Evolutionary conservation across 2,329 filamentous ascomycete species (phyloP).

Genomic region (Penicillium sp.): DNA sequence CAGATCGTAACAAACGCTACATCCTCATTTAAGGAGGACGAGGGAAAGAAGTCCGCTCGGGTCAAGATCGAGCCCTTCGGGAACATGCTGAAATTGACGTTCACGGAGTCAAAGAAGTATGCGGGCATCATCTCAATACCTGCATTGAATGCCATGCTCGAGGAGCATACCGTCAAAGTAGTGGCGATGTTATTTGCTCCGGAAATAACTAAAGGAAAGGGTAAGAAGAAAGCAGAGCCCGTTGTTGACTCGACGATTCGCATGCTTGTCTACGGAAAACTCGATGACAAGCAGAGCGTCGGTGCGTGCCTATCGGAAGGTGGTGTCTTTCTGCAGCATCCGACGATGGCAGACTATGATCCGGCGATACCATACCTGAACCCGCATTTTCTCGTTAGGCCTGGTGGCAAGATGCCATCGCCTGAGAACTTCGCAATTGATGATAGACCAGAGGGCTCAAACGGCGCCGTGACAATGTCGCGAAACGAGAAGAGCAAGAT

Average conservation of each 20-base stretch:
- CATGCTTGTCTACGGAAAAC: constrained; percentile 6
- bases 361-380: background rate
- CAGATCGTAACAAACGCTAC: background rate
- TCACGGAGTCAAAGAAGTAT: background rate
- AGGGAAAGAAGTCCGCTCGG: background rate
- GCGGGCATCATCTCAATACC: background rate
- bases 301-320: background rate
- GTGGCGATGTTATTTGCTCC: background rate
- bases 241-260: background rate
- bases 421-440: background rate
- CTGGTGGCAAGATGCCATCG: background rate
- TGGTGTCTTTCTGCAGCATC: constrained; percentile 13
- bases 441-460: background rate
- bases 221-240: background rate
- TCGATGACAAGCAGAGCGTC: background rate
- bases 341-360: background rate
- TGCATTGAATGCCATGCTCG: background rate
- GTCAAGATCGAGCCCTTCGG: background rate
- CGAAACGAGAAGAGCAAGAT: background rate
- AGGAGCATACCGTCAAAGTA: background rate
- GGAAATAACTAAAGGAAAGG: background rate
- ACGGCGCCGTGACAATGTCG: background rate
- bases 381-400: constrained; percentile 10
- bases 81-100: background rate
- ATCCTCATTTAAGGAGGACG: background rate